Conservation (phyloP, 2,329 filamentous ascomycete genomes). For the Elsinoe perseae region DNA sequence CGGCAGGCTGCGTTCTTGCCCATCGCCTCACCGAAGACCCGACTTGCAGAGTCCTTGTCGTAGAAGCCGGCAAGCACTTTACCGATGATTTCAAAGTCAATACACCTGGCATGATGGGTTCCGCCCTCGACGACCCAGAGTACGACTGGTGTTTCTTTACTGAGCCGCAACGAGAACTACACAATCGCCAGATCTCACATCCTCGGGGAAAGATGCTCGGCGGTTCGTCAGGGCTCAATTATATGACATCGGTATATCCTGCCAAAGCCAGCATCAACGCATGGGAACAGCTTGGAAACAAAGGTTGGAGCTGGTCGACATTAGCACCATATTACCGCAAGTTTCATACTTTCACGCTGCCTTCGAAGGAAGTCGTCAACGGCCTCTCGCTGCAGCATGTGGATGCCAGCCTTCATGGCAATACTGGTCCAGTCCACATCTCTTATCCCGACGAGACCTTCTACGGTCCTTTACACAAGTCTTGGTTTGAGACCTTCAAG, state of each 20-base stretch:
- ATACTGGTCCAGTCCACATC: neutral
- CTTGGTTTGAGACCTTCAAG: constrained; percentile 20
- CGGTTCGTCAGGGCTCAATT: constrained; percentile 34
- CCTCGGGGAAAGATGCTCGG: constrained; percentile 33
- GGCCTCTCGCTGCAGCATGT: neutral
- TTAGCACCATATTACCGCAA: constrained; percentile 35
- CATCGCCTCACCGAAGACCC: constrained; percentile 25
- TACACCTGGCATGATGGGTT: constrained; percentile 20
- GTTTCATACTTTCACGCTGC: constrained; percentile 23
- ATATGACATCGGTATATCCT: constrained; percentile 22
- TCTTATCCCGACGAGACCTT: neutral
- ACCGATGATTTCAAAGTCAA: constrained; percentile 20
- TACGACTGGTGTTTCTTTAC: constrained; percentile 22
- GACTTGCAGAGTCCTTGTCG: constrained; percentile 24
- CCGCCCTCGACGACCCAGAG: constrained; percentile 17
- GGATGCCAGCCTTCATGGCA: neutral
- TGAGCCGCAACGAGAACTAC: constrained; percentile 17
- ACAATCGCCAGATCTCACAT: constrained; percentile 18
- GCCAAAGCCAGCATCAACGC: constrained; percentile 26
- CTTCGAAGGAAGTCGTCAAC: neutral
- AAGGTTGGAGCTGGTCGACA: constrained; percentile 38
- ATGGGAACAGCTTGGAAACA: constrained; percentile 29
- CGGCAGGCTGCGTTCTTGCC: constrained; percentile 27
- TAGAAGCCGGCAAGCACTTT: constrained; percentile 25
- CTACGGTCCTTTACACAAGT: constrained; percentile 16